Evolutionary conservation across 2,329 filamentous ascomycete species (phyloP), one percentile per base, ranked within the genome.

Genomic region (Drechslera avenae): DNA sequence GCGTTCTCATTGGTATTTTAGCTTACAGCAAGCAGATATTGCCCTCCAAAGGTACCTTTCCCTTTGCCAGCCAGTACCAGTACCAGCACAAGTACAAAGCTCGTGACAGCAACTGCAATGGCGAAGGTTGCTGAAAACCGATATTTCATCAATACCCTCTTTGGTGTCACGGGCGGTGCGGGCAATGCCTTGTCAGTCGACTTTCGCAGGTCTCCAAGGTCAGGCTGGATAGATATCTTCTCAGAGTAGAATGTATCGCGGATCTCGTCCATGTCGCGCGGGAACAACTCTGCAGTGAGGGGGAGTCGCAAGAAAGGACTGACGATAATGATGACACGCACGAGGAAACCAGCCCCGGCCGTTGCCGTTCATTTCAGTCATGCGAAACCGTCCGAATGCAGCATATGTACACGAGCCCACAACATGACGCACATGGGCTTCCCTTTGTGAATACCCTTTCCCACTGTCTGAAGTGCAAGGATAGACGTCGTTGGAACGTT

Each of bases 1-100:
- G 21, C 31, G 10, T 23, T 19, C n/a, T 10, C 2, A 5, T 13
- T n/a, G 9, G 8, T 16, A 16, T 3, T 12, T 2, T 5, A 12
- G 30, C 62, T 12, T 57, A 67, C 63, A 33, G 59, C 39, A 7
- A 66, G 19, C 28, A 66, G 35, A 43, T 59, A 67, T 31, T 60
- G 46, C 3, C 49, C 46, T 18, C 60, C 55, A 16, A 64, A 56
- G 0, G 33, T 49, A 2, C 50, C 46, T 1, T 45, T 40, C 10
- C 52, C 41, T 18, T 42, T 53, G 10, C 59, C 65, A 12, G 56
- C 60, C 18, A 67, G 14, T 18, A 61, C 23, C 23, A 67, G 48
- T 12, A 64, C 41, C 8, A 68, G 14, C 13, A 45, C 52, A 5
- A 67, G 47, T 3, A 57, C 45, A 35, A 66, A 64, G 14, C 47